Conservation (phyloP, 139 green algal species). For the Microglena sp. region DNA sequence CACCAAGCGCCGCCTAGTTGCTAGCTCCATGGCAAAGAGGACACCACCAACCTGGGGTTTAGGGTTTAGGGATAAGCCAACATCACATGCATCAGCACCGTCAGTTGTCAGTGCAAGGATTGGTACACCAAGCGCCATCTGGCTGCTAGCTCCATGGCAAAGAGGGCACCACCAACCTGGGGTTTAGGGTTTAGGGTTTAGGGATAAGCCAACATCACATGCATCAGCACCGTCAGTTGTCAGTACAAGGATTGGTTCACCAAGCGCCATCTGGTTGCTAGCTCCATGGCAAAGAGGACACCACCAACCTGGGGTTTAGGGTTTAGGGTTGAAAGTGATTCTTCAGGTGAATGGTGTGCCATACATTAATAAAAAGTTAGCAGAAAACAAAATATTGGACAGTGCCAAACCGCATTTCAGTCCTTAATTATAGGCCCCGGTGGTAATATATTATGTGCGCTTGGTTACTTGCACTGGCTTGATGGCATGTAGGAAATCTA, state of each 20-base stretch:
- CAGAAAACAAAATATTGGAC: no score
- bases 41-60: conserved; percentile 22
- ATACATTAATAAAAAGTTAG: no score
- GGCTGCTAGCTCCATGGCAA: conserved; percentile 50
- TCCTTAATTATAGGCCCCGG: no score
- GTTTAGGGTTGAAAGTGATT: conserved; percentile 27
- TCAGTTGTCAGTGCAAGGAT: conserved; percentile 36
- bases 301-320: conserved; percentile 22
- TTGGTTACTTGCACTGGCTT: no score
- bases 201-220: no score
- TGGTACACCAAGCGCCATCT: conserved; percentile 48
- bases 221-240: no score
- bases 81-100: conserved; percentile 39
- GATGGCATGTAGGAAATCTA: no score
- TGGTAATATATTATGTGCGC: no score
- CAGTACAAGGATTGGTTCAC: no score
- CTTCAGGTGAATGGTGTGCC: no score
- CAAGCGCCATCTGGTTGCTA: conserved; percentile 37
- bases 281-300: conserved; percentile 26
- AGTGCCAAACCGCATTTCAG: no score
- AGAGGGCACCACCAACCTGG: conserved; percentile 43
- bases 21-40: conserved; percentile 31
- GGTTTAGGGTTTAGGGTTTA: neutral
- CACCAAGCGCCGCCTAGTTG: conserved; percentile 35
- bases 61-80: conserved; percentile 30